Conservation (phyloP, 495 filamentous ascomycete species). For the Penicillium diatomitis region DNA sequence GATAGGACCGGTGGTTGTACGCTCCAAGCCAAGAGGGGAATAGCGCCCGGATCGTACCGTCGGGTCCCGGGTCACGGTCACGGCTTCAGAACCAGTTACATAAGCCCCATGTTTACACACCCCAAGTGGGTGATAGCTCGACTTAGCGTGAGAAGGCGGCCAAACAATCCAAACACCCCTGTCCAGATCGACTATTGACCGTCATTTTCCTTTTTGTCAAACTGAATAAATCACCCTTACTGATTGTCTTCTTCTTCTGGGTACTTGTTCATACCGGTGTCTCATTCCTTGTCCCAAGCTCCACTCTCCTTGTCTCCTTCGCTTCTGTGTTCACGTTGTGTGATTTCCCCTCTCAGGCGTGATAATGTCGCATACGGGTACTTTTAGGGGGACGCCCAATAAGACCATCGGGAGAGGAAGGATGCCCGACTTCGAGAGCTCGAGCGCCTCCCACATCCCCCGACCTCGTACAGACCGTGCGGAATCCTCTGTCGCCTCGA, state of each 20-base stretch:
- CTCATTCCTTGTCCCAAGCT: conserved; percentile 11
- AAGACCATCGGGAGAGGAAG: conserved; percentile 52
- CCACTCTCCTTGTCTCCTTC: conserved; percentile 7
- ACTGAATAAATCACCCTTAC: conserved; percentile 11
- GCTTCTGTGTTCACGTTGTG: conserved; percentile 9
- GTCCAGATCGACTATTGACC: conserved; percentile 21
- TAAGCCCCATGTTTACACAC: conserved; percentile 17
- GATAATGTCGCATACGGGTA: conserved; percentile 52
- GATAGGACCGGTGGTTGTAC: conserved; percentile 1
- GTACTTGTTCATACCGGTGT: conserved; percentile 6
- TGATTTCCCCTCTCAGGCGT: conserved; percentile 11
- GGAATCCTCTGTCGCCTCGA: conserved; percentile 44
- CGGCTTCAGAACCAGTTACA: background rate
- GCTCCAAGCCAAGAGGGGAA: background rate
- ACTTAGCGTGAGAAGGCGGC: conserved; percentile 1
- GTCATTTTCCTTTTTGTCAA: conserved; percentile 8
- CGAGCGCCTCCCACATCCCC: conserved; percentile 64
- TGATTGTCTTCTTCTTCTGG: conserved; percentile 8
- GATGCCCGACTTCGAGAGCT: conserved; percentile 59
- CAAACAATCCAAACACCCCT: conserved; percentile 18
- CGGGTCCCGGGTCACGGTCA: background rate
- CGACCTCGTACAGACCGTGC: conserved; percentile 74
- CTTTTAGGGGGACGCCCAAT: conserved; percentile 38
- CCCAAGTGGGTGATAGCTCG: background rate
- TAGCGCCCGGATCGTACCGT: conserved; percentile 18